Evolutionary conservation across 1,284 basidiomycete genomes (phyloP), one percentile per base, ranked within the genome.

Genomic region (Cryptococcus depauperatus): DNA sequence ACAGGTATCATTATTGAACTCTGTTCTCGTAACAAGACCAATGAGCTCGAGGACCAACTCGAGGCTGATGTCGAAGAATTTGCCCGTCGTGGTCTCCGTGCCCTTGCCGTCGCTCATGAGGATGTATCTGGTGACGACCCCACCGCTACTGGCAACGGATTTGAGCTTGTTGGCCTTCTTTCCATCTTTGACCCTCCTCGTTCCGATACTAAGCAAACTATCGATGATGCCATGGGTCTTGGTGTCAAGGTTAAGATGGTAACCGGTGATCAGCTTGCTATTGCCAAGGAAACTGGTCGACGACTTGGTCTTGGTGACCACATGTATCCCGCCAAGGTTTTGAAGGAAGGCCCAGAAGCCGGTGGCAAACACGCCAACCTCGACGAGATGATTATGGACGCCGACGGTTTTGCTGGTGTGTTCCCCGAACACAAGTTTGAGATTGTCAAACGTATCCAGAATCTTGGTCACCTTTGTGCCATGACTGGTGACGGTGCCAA

Each of bases 241-340:
- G 92, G 93, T 75, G 91, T 97, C 59, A 85, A 85, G 73, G 92
- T 97, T 73, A 97, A 97, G 84, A 97, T 97, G 93, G 91, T 96
- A 56, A 97, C 92, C 39, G 92, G 92, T 81, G 92, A 97, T 73
- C 90, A 96, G 77, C 87, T 97, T 66, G 92, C 93, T 61, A 97
- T 97, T 59, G 92, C 92, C 50, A 97, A 97, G 82, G 93, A 97
- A 74, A 97, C 92, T 55, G 92, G 93, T 60, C 86, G 91, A 74
- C 87, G 91, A 77, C 86, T 97, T 48, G 92, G 92, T 66, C 77
- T 87, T 55, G 89, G 89, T 71, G 89, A 92, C 74, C 87, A 93
- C 79, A 93, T 95, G 88, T 93, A 91, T 79, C 82, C 86, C 54
- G 84, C 89, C 59, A 91, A 91, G 79, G 88, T 92, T 37, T 79